Percentiles rank a stretch among this genome's conserved stretches.
Evolutionary conservation across 1,139 yeast species (phyloP).

Genomic region (Debaryomyces coudertii): DNA sequence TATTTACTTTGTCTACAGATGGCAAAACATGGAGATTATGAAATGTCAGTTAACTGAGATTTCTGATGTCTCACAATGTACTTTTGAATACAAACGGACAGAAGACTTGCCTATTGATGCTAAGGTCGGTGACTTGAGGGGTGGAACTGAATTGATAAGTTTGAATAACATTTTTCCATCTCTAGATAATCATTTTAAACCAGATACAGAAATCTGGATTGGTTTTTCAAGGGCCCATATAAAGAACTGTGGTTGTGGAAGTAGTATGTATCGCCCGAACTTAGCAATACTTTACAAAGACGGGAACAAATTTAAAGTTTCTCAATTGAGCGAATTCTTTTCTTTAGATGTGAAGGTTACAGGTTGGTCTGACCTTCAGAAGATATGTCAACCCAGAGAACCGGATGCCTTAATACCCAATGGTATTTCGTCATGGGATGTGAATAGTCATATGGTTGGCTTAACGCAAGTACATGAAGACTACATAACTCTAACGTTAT

Average conservation of each 20-base stretch:
- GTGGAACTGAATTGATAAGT: conserved; percentile 25
- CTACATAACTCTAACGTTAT: conserved; percentile 16
- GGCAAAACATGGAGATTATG: conserved; percentile 31
- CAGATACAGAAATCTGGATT: conserved; percentile 49
- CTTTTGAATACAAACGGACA: conserved; percentile 27
- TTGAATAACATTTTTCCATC: conserved; percentile 17
- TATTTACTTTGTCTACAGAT: conserved; percentile 33
- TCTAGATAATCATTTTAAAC: conserved; percentile 16
- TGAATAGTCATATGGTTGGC: conserved; percentile 2
- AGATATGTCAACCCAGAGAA: conserved; percentile 22
- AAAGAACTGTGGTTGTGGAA: conserved; percentile 51
- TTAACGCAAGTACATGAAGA: conserved; percentile 10
- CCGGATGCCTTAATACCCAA: conserved; percentile 38
- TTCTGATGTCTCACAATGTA: conserved; percentile 22
- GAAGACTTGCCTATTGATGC: conserved; percentile 18
- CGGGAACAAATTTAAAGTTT: conserved; percentile 24
- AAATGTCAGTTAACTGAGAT: conserved; percentile 25
- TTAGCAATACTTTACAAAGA: conserved; percentile 43
- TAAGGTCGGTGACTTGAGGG: conserved; percentile 15
- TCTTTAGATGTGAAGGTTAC: conserved; percentile 41
- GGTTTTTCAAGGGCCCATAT: conserved; percentile 54
- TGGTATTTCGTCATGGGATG: conserved; percentile 35
- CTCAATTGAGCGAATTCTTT: conserved; percentile 36
- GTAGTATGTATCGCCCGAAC: conserved; percentile 50
- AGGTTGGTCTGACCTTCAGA: conserved; percentile 38